Evolutionary conservation across 1,139 yeast genomes (phyloP).

Genomic region (Wickerhamomyces sp.): DNA sequence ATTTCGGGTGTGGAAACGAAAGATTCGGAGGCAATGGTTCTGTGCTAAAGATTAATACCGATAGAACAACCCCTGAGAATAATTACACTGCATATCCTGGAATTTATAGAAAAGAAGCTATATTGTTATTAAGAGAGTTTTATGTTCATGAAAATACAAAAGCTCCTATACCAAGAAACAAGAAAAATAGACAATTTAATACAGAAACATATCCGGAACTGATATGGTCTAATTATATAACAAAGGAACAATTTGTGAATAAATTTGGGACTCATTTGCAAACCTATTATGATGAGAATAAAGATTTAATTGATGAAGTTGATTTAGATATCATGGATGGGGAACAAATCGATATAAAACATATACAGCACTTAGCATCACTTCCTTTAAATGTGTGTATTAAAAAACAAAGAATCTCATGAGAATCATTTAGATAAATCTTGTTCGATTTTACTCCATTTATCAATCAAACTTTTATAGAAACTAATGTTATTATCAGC

Average conservation of each 20-base stretch:
- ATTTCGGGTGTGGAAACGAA: conserved; percentile 92
- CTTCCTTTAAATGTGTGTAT: conserved; percentile 12
- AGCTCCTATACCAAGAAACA: conserved; percentile 78
- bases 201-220: conserved; percentile 58
- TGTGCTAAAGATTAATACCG: conserved; percentile 60
- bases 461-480: conserved; percentile 64
- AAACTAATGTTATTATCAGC: conserved; percentile 77
- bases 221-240: conserved; percentile 43
- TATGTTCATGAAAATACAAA: conserved; percentile 79
- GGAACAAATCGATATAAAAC: conserved; percentile 16
- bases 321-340: conserved; percentile 27
- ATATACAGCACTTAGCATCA: conserved; percentile 19
- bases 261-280: conserved; percentile 45
- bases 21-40: conserved; percentile 97
- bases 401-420: conserved; percentile 4
- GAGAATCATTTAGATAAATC: conserved; percentile 9
- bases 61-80: conserved; percentile 29
- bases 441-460: conserved; percentile 63
- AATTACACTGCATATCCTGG: conserved; percentile 71
- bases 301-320: conserved; percentile 23
- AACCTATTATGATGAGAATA: conserved; percentile 26
- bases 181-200: conserved; percentile 73
- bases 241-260: conserved; percentile 39
- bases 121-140: conserved; percentile 72
- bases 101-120: conserved; percentile 73